Percentiles rank a stretch among this genome's conserved stretches.
phyloP scores from a whole-genome alignment of 2,329 filamentous ascomycete genomes.

The Pseudopyrenochaeta lycopersici region DNA sequence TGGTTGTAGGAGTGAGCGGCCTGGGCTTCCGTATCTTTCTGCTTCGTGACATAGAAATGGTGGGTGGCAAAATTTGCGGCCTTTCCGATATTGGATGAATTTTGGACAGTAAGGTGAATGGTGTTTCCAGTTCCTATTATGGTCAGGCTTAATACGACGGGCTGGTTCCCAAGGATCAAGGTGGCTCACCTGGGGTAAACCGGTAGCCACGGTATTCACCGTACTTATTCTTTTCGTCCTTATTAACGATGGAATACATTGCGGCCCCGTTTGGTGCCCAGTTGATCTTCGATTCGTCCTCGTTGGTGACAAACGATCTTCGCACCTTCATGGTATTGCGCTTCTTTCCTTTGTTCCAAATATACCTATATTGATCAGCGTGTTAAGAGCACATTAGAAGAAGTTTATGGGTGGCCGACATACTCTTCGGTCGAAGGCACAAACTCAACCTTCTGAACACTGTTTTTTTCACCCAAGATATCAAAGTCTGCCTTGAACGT shows the following conservation, averaged over 20 bases:
- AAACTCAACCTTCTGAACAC: slow-evolving; percentile 27
- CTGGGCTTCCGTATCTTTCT: slow-evolving; percentile 57
- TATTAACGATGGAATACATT: slow-evolving; percentile 63
- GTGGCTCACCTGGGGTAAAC: slow-evolving; percentile 38
- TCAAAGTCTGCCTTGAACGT: slow-evolving; percentile 55
- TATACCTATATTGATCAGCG: slow-evolving; percentile 46
- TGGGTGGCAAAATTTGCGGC: slow-evolving; percentile 8
- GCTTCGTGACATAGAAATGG: slow-evolving; percentile 53
- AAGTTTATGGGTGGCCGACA: slow-evolving; percentile 29
- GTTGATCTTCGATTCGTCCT: slow-evolving; percentile 58
- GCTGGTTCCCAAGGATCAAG: not conserved
- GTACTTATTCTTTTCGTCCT: slow-evolving; percentile 57
- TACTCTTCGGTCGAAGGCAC: slow-evolving; percentile 6
- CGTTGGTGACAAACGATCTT: slow-evolving; percentile 13
- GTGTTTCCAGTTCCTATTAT: not conserved
- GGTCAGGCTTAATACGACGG: not conserved
- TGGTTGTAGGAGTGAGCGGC: slow-evolving; percentile 48
- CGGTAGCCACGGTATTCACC: slow-evolving; percentile 64
- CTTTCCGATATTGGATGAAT: slow-evolving; percentile 50
- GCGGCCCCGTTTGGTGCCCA: slow-evolving; percentile 59
- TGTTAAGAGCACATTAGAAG: slow-evolving; percentile 21
- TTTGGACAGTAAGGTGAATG: slow-evolving; percentile 11
- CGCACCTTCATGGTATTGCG: slow-evolving; percentile 9
- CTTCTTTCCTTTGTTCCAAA: slow-evolving; percentile 44
- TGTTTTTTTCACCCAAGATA: slow-evolving; percentile 45